Evolutionary conservation across 352 stramenopile species (phyloP).

Genomic region (Phytophthora chlamydospora): DNA sequence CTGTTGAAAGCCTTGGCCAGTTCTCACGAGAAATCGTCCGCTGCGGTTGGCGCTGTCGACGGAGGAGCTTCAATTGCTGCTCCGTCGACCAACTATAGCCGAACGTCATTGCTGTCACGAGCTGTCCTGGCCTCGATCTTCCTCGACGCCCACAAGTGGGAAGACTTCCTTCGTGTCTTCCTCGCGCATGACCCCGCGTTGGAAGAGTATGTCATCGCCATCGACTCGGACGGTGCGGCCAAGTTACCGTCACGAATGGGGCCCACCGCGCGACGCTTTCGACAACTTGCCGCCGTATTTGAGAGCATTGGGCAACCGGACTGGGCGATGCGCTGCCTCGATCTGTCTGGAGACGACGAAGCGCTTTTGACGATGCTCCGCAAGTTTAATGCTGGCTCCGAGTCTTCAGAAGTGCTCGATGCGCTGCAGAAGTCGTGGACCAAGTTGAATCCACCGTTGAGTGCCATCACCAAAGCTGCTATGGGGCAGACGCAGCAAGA

Average conservation of each 20-base stretch:
- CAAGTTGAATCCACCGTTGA: constrained; percentile 59
- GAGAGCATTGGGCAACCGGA: constrained; percentile 58
- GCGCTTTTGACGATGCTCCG: constrained; percentile 58
- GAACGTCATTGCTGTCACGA: constrained; percentile 45
- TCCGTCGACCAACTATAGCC: constrained; percentile 47
- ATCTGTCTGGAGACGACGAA: constrained; percentile 74
- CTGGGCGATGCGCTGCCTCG: constrained; percentile 65
- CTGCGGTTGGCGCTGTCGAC: constrained; percentile 11
- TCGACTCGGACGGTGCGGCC: constrained; percentile 44
- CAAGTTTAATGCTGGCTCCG: constrained; percentile 22
- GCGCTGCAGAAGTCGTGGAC: constrained; percentile 60
- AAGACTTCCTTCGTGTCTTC: constrained; percentile 58
- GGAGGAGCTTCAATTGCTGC: constrained; percentile 11
- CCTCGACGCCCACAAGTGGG: constrained; percentile 58
- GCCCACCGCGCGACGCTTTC: constrained; percentile 41
- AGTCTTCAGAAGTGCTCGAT: constrained; percentile 36
- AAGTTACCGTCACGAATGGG: constrained; percentile 73
- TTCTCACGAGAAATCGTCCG: constrained; percentile 20
- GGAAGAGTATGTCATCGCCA: constrained; percentile 72
- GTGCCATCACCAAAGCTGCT: constrained; percentile 45
- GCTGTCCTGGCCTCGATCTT: constrained; percentile 56
- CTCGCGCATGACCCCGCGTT: constrained; percentile 57
- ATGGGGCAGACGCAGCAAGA: constrained; percentile 5
- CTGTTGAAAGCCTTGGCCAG: constrained; percentile 46
- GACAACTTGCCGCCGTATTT: constrained; percentile 51